Conservation (phyloP, 106 monocot genomes). For the Acorus gramineus region DNA sequence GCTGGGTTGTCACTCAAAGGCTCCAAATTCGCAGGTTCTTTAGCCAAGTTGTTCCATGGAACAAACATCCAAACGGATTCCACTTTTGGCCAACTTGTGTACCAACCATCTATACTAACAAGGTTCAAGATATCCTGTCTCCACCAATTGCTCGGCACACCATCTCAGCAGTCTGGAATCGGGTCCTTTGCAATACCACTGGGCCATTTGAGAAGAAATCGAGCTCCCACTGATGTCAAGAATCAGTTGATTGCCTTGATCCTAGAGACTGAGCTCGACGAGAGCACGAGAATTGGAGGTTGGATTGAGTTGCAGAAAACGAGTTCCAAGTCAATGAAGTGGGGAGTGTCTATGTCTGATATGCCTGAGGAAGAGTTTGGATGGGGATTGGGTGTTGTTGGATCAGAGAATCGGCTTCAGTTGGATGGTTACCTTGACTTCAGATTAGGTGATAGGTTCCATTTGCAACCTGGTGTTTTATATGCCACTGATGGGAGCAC, state of each 20-base stretch:
- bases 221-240: not conserved
- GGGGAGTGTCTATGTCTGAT: conserved; percentile 61
- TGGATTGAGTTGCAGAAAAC: conserved; percentile 69
- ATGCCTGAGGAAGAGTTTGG: conserved; percentile 61
- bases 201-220: conserved; percentile 6
- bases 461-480: conserved; percentile 59
- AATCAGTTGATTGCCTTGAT: conserved; percentile 33
- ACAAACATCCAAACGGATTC: not conserved
- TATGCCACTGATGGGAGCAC: conserved; percentile 35
- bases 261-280: conserved; percentile 49
- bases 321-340: conserved; percentile 13
- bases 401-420: conserved; percentile 30
- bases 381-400: conserved; percentile 62
- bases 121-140: conserved; percentile 45
- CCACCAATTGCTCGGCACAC: conserved; percentile 25
- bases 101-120: conserved; percentile 39
- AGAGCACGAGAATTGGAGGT: conserved; percentile 29
- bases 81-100: conserved; percentile 51
- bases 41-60: conserved; percentile 47
- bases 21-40: conserved; percentile 30
- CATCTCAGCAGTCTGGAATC: conserved; percentile 22
- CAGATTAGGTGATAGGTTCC: conserved; percentile 39
- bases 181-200: conserved; percentile 30
- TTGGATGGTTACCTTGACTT: conserved; percentile 70
- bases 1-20: conserved; percentile 44